Evolutionary conservation across 2,329 filamentous ascomycete genomes (phyloP), one percentile per base, ranked within the genome.

Genomic region (Cylindrodendrum hubeiense): DNA sequence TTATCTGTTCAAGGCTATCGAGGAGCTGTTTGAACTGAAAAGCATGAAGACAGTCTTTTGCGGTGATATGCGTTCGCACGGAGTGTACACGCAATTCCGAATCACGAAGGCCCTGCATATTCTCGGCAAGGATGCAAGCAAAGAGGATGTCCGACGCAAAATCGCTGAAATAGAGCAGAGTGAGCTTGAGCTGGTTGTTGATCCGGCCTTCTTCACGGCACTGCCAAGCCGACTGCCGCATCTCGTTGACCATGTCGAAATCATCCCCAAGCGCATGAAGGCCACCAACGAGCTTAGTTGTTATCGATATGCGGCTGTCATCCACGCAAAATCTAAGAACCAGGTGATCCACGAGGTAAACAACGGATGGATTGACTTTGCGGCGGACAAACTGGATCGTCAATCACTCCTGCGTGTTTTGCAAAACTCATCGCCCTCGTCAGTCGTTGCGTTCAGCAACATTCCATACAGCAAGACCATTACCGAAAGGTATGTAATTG

Each of bases 381-480:
- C 24, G 9, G 43, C 24, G 2, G 28, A 63, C 9, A 24, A 43
- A 9, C 24, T 73, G 22, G 39, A 71, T 46, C 49, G 24, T 0
- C 30, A 53, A 15, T 60, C 60, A 4, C 63, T 75, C 1, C 4
- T 61, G 0, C 12, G 43, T 3, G 54, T 70, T 0, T 43, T 76
- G 19, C 13, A 65, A 9, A 13, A 47, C 15, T 52, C 65, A 0
- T 24, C 60, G 0, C 21, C 28, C 2, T 33, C 28, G 0, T 34
- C 26, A 1, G 10, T 53, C 8, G 30, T 75, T 0, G 66, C 75
- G 0, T 30, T 77, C 5, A 47, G 64, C 28, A 76, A 75, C 26
- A 76, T 78, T 15, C 71, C 75, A 0, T 67, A 73, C 50, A 66
- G 58, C 69, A 81, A 67, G 70, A 81, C 61, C 65, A 76, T 58